Base-by-base conservation (phyloP, 2,329 filamentous ascomycete species). In the Gyromitra esculenta region DNA sequence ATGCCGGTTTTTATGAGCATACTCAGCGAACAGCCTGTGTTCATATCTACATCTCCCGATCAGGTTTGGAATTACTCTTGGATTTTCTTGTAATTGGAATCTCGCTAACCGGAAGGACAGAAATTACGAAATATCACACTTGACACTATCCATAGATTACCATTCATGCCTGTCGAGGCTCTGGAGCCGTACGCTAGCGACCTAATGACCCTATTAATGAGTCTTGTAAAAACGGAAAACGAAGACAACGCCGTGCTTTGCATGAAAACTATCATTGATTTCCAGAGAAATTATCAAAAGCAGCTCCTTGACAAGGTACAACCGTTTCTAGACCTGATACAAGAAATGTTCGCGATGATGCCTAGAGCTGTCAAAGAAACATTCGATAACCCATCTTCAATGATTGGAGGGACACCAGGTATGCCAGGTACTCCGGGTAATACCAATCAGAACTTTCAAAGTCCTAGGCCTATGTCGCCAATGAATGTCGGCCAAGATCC, bases 201-300 rank as follows among this genome's bases (percentile, higher is more conserved):
- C 82, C 91, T 97, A 77, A 93, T 97, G 76, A 94, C 97, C 82
- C 87, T 97, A 79, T 87, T 98, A 78, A 95, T 98, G 90, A 88
- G 89, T 70, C 86, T 99, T 75, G 94, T 98, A 76, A 90, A 91
- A 80, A 91, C 90, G 54, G 96, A 99, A 84, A 99, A 99, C 81
- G 96, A 99, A 84, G 96, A 99, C 79, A 99, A 99, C 87, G 96
- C 95, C 1, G 93, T 96, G n/a, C 86, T 99, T 78, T 97, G 95
- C 83, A 93, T 99, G 85, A 99, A 99, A 86, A 97, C 95, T 13
- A 93, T 97, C 66, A 97, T 97, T 86, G 96, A 99, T 82, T 91
- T 98, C 79, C 93, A 97, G 87, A 91, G 96, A 63, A 93, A 97
- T 82, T 95, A 98, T 84, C 89, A 91, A 73, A 96, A 95, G 85